A percentile compares a stretch with the other conserved stretches of the same genome.
Evolutionary conservation across 2,329 filamentous ascomycete genomes (phyloP).

Genomic region (Penicillium capsulatum): DNA sequence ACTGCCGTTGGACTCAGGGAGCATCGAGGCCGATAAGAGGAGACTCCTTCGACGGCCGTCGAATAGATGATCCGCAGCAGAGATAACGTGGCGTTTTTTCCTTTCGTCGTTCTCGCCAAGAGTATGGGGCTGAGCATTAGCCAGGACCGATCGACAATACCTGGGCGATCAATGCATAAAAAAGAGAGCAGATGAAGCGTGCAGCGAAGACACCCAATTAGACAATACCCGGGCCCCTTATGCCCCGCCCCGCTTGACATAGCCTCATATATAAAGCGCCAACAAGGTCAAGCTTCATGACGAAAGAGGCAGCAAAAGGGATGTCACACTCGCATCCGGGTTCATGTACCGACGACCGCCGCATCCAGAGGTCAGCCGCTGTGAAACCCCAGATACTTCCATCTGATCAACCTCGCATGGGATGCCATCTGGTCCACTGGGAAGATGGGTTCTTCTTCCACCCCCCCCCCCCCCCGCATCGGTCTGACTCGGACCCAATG

Average conservation of each 20-base stretch:
- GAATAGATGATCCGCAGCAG: too few species aligned
- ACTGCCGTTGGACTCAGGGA: slow-evolving; percentile 24
- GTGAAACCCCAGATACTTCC: slow-evolving; percentile 34
- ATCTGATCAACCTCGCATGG: slow-evolving; percentile 36
- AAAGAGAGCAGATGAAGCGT: slow-evolving; percentile 6
- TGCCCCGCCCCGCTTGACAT: not conserved
- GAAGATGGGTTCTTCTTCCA: slow-evolving; percentile 10
- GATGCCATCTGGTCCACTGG: slow-evolving; percentile 14
- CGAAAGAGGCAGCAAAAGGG: slow-evolving; percentile 6
- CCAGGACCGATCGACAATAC: slow-evolving; percentile 4
- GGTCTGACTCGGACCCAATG: slow-evolving; percentile 4
- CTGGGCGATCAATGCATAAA: slow-evolving; percentile 4
- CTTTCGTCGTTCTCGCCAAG: not conserved
- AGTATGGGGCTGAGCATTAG: not conserved
- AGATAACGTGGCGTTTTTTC: not conserved
- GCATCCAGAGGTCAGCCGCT: slow-evolving; percentile 36
- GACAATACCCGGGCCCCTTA: slow-evolving; percentile 3
- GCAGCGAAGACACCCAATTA: slow-evolving; percentile 8
- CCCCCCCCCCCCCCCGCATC: not conserved
- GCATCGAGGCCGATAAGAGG: slow-evolving; percentile 22
- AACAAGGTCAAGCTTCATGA: slow-evolving; percentile 20
- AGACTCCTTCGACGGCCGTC: not conserved
- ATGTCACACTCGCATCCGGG: slow-evolving; percentile 30
- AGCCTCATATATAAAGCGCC: slow-evolving; percentile 15
- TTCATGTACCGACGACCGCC: slow-evolving; percentile 30